These are phyloP conservation scores for Petunia axillaris DNA, from an alignment of 257 asterid genomes.

Conservation along the genomic window DNA sequence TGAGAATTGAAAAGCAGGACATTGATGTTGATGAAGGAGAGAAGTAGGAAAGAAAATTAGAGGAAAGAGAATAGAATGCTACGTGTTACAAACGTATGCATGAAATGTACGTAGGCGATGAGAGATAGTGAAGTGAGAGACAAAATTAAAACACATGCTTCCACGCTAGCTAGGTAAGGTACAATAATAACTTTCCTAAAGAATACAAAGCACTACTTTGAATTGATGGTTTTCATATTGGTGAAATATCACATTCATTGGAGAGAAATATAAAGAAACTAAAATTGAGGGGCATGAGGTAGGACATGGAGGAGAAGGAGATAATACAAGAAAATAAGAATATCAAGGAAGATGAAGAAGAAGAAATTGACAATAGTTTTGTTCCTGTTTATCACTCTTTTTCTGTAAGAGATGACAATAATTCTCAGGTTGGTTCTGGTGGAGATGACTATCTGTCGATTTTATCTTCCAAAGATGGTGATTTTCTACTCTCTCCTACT, in stretches of 20 bases:
- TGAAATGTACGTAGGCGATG: background rate
- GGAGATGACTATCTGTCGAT: constrained; percentile 35
- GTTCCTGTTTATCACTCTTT: constrained; percentile 22
- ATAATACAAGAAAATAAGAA: background rate
- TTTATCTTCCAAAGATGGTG: constrained; percentile 52
- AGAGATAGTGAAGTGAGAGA: background rate
- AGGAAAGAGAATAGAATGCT: background rate
- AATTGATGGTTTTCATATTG: background rate
- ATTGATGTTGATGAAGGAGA: background rate
- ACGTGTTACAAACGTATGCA: constrained; percentile 12
- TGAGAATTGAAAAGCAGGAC: background rate
- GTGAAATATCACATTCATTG: constrained; percentile 14
- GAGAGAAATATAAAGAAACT: background rate
- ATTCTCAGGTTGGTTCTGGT: background rate
- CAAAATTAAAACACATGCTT: background rate
- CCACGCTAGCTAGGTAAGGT: background rate
- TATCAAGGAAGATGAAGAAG: constrained; percentile 11
- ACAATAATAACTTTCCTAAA: constrained; percentile 5
- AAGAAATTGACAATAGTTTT: constrained; percentile 9
- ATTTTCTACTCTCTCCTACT: constrained; percentile 56
- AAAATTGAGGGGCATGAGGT: background rate
- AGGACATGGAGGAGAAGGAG: constrained; percentile 7
- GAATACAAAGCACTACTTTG: background rate
- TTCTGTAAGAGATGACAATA: background rate
- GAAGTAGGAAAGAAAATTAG: background rate